Evolutionary conservation across 176 grass and related monocot species (phyloP).

Genomic region (Saccharum spontaneum): DNA sequence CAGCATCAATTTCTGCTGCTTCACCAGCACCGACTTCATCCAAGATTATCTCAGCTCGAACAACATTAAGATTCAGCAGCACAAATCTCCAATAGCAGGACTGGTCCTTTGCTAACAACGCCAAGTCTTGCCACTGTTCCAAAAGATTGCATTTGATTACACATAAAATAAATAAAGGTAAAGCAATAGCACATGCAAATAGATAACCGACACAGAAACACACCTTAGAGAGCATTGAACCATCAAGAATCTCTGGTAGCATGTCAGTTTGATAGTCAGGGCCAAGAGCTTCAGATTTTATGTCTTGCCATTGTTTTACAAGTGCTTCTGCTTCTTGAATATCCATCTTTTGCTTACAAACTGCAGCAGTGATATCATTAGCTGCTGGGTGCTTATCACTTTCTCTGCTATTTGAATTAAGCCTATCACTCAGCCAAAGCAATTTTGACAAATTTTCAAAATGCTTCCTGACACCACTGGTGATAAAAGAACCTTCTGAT

Average conservation of each 20-base stretch:
- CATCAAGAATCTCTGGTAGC: conserved; percentile 69
- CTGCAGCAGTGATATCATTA: neutral
- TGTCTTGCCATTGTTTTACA: conserved; percentile 84
- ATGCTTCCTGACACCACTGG: conserved; percentile 38
- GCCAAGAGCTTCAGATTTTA: conserved; percentile 91
- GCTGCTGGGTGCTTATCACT: conserved; percentile 29
- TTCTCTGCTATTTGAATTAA: conserved; percentile 38
- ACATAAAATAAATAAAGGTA: conserved; percentile 17
- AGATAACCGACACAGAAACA: neutral
- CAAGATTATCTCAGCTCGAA: conserved; percentile 68
- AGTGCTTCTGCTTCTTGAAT: conserved; percentile 77
- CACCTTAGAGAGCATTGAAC: conserved; percentile 86
- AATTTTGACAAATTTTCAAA: conserved; percentile 62
- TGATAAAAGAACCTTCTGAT: conserved; percentile 40
- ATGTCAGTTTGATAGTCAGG: conserved; percentile 71
- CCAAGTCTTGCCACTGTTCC: conserved; percentile 81
- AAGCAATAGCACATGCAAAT: neutral
- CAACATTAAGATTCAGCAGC: conserved; percentile 64
- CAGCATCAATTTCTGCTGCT: conserved; percentile 73
- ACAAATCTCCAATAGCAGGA: conserved; percentile 90
- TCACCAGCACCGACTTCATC: conserved; percentile 50
- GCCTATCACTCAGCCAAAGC: conserved; percentile 40
- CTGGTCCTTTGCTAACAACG: conserved; percentile 61
- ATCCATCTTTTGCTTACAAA: conserved; percentile 60
- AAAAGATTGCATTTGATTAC: conserved; percentile 21